Base-by-base conservation (phyloP, 1,284 basidiomycete genomes). In the Irpex sp. region DNA sequence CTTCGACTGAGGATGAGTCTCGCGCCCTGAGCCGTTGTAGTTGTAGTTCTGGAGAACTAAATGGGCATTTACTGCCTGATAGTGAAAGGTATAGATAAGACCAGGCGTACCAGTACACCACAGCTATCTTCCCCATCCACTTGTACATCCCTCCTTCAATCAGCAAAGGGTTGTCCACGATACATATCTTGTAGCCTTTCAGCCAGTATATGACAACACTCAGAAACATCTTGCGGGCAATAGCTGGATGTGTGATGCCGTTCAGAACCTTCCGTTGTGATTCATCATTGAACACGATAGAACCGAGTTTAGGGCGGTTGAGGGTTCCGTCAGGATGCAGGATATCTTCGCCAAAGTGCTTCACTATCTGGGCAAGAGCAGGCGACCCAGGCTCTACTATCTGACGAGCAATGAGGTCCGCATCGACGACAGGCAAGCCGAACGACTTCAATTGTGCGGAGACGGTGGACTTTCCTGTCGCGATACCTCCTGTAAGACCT, bases 401-500 rank as follows among this genome's bases (percentile, higher is more conserved):
- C 68, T 90, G 78, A 37, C 95, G 88, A 1, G 96, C 94, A 53
- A 99, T 82, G 21, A 94, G 67, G 79, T 99, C 96, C 4, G 96
- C 94, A 71, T 99, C 97, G 68, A 98, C 84, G 66, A 98, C 78
- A 14, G 94, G 91, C 36, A 98, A 76, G 37, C 75, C 68, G 66
- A 88, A 81, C 0, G 82, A 74, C 63, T 82, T 82, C 53, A 98
- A 78, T 47, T 96, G 80, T 5, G 77, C 76, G 0, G 95, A 94
- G 28, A 96, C 96, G 16, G 94, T 93, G 3, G 94, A 97, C 76
- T 98, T 98, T 60, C 95, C 96, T 0, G 96, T 96, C 37, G 94
- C 94, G 64, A 99, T 98, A 2, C 96, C 94, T 21, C 97, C 97
- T 14, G 96, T 98, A 47, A 99, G 84, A 53, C 96, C 96, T 64